Evolutionary conservation across 2,329 filamentous ascomycete genomes (phyloP), one percentile per base, ranked within the genome.

Genomic region (Colletotrichum lini): DNA sequence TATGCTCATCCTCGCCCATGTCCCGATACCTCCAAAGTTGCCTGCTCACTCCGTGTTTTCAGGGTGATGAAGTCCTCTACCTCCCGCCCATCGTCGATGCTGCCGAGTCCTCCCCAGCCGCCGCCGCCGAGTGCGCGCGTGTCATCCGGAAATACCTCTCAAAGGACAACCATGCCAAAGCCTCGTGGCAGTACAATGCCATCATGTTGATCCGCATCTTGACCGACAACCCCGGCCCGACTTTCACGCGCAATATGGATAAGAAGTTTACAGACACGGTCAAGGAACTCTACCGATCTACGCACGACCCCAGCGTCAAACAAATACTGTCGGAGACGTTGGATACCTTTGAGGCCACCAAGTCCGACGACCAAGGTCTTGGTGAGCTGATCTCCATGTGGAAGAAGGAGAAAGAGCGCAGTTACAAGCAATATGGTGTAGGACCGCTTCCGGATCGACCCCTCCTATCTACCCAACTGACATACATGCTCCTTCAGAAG

Each of bases 181-280:
- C 94, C 12, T 91, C 93, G 76, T 91, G 92, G 75, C 96, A 98
- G 82, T 98, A 98, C 87, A 98, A 98, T 83, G 93, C 94, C 73
- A 91, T 98, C 78, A 98, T 98, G 96, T 89, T 99, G 67, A 87
- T 97, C 75, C 92, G 96, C 73, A 99, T 99, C 78, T 85, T 99
- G 74, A 88, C 91, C 76, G 95, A 98, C 81, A 98, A 99, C 80
- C 96, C 96, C 0, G 96, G 96, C 40, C 88, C 89, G 64, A 94
- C 91, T 2, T 99, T 99, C 78, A 98, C 96, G n/a, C 89, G 93
- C 75, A 95, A 97, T 80, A 82, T 98, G 52, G 95, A 98, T 81
- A 88, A 91, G 78, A 94, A 94, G 77, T 98, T 98, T 78, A 90
- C 93, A 64, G 88, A 92, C 52, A 91, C 91, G 0, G 83, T 93